phyloP scores from a whole-genome alignment of 2,329 filamentous ascomycete genomes.

The Ascochyta clinopodiicola region DNA sequence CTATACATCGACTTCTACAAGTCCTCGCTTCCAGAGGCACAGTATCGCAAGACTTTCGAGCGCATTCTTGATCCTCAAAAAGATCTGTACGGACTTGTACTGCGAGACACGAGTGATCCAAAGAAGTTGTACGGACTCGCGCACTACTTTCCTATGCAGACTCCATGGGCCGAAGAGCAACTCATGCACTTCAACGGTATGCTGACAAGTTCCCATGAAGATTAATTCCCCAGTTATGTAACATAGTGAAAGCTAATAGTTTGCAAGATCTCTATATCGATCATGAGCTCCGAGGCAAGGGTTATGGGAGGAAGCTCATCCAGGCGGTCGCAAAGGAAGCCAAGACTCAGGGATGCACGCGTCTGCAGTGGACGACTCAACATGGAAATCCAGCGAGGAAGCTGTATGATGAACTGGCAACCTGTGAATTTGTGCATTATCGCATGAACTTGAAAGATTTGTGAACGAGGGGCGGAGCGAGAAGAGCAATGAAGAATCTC shows the following conservation, averaged over 20 bases:
- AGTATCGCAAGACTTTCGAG: conserved; percentile 16
- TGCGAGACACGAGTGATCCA: conserved; percentile 7
- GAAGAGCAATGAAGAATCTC: background rate
- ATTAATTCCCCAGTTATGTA: background rate
- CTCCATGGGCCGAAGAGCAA: conserved; percentile 17
- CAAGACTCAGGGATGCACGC: conserved; percentile 8
- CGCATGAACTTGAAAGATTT: conserved; percentile 1
- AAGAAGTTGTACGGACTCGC: conserved; percentile 13
- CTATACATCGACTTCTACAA: conserved; percentile 21
- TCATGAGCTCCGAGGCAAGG: conserved; percentile 15
- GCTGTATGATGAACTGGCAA: conserved; percentile 14
- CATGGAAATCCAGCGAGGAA: conserved; percentile 18
- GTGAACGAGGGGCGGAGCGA: background rate
- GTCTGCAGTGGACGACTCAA: conserved; percentile 16
- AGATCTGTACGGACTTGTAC: conserved; percentile 4
- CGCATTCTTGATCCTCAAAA: conserved; percentile 8
- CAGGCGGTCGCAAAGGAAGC: conserved; percentile 12
- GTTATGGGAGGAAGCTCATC: conserved; percentile 15
- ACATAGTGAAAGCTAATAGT: background rate
- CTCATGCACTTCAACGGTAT: conserved; percentile 18
- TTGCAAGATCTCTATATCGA: conserved; percentile 12
- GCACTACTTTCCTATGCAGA: conserved; percentile 16
- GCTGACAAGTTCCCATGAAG: background rate
- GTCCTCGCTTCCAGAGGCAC: conserved; percentile 12
- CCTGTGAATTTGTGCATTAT: conserved; percentile 13